Evolutionary conservation across 139 green algal genomes (phyloP).

Genomic region (Gonium pectorale): DNA sequence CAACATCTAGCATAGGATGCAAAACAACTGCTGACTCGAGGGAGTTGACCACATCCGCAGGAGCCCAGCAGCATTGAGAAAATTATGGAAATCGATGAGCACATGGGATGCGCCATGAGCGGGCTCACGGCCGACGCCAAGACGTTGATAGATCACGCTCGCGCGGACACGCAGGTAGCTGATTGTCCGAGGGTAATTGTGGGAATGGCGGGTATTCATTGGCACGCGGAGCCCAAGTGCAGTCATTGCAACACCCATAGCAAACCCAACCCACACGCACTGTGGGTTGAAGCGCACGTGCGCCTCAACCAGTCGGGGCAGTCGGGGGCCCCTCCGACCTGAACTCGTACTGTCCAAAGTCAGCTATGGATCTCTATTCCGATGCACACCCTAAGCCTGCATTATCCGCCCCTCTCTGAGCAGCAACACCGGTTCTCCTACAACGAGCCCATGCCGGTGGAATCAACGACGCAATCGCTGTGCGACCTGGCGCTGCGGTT

Average conservation of each 20-base stretch:
- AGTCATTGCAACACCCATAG: too few relatives aligned
- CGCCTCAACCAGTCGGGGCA: too few relatives aligned
- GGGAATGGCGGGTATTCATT: too few relatives aligned
- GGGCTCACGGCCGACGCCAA: slow-evolving; percentile 97
- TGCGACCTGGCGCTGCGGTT: slow-evolving; percentile 97
- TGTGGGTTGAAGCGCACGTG: too few relatives aligned
- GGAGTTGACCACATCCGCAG: too few relatives aligned
- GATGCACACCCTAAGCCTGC: not conserved
- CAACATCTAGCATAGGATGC: too few relatives aligned
- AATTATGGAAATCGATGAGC: slow-evolving; percentile 95
- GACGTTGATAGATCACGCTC: slow-evolving; percentile 97
- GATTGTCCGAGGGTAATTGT: too few relatives aligned
- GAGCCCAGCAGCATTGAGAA: slow-evolving; percentile 96
- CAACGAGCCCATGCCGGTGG: slow-evolving; percentile 97
- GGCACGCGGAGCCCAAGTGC: too few relatives aligned
- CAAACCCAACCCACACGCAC: too few relatives aligned
- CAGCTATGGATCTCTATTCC: not conserved
- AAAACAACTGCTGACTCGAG: too few relatives aligned
- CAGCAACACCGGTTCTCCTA: slow-evolving; percentile 98
- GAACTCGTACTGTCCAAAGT: too few relatives aligned
- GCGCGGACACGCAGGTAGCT: slow-evolving; percentile 90
- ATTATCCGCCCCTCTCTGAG: not conserved
- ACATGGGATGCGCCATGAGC: slow-evolving; percentile 97
- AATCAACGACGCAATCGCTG: slow-evolving; percentile 92
- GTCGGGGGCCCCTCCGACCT: too few relatives aligned